Conservation (phyloP, 148 eudicot species). For the Fagopyrum homotropicum region DNA sequence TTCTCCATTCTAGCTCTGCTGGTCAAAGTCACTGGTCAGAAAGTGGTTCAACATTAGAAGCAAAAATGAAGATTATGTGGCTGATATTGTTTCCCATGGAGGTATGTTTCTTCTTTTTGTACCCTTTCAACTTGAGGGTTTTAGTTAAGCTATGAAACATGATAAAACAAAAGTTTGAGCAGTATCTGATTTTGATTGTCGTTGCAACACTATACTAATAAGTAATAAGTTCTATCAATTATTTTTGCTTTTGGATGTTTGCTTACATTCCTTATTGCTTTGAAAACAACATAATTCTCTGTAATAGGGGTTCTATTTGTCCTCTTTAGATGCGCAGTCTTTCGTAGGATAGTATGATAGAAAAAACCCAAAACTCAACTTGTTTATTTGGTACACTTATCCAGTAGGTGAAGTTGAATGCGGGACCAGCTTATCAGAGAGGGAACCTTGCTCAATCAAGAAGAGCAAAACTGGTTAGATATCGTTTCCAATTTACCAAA, state of each 20-base stretch:
- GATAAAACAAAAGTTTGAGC: neutral
- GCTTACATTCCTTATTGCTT: neutral
- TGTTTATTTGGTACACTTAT: slow-evolving; percentile 6
- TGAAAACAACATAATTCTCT: neutral
- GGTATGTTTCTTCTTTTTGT: slow-evolving; percentile 28
- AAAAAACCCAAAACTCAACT: neutral
- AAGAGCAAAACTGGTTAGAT: slow-evolving; percentile 70
- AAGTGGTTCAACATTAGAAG: slow-evolving; percentile 86
- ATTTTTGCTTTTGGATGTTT: neutral
- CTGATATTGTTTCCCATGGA: slow-evolving; percentile 67
- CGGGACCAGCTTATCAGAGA: slow-evolving; percentile 75
- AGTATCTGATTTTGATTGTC: neutral
- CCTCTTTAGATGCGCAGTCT: neutral
- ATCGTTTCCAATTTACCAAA: neutral
- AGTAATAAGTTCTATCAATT: neutral
- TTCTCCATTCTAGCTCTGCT: slow-evolving; percentile 52
- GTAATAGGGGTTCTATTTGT: neutral
- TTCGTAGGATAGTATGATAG: neutral
- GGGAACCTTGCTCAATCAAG: slow-evolving; percentile 64
- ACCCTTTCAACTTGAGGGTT: slow-evolving; percentile 9
- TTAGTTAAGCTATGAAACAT: neutral
- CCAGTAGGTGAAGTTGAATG: slow-evolving; percentile 69
- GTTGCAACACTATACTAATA: neutral
- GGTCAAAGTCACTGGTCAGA: slow-evolving; percentile 78
- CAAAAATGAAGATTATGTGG: slow-evolving; percentile 53